Evolutionary conservation across 768 basidiomycete species (phyloP).

Genomic region (Agaricus blazei): DNA sequence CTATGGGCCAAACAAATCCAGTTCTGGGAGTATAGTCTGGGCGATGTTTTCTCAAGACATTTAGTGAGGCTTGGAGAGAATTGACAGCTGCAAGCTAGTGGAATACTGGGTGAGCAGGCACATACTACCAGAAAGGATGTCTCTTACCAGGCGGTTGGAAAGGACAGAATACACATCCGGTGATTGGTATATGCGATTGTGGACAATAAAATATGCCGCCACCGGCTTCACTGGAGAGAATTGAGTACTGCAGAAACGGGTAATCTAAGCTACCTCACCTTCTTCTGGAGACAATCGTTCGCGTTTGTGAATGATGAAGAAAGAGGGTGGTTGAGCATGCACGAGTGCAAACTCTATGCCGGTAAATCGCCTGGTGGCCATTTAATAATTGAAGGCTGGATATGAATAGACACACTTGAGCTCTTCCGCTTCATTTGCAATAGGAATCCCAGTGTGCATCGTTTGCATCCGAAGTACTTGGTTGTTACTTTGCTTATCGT

Average conservation of each 20-base stretch:
- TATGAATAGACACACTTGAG: slow-evolving; percentile 55
- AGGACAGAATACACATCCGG: slow-evolving; percentile 82
- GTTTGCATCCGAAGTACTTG: slow-evolving; percentile 93
- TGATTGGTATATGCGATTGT: slow-evolving; percentile 85
- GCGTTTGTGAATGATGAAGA: slow-evolving; percentile 89
- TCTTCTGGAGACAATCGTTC: slow-evolving; percentile 80
- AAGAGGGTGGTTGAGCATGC: slow-evolving; percentile 70
- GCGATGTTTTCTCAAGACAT: slow-evolving; percentile 64
- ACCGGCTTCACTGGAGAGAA: slow-evolving; percentile 57
- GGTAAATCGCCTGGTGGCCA: slow-evolving; percentile 62
- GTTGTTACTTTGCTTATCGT: slow-evolving; percentile 92
- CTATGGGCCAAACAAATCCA: slow-evolving; percentile 83
- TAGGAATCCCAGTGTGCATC: slow-evolving; percentile 72
- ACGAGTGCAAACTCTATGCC: slow-evolving; percentile 87
- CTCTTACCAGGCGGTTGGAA: slow-evolving; percentile 73
- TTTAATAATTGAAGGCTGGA: slow-evolving; percentile 4
- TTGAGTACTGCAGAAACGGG: slow-evolving; percentile 3
- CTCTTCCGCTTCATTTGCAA: slow-evolving; percentile 80
- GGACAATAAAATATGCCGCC: slow-evolving; percentile 83
- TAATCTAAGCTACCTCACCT: slow-evolving; percentile 40
- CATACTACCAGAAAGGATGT: slow-evolving; percentile 1
- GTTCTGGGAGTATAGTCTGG: slow-evolving; percentile 83
- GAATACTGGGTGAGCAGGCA: background rate
- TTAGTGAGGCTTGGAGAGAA: slow-evolving; percentile 72
- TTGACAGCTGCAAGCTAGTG: slow-evolving; percentile 62